Evolutionary conservation across 441 rosid genomes (phyloP), one percentile per base, ranked within the genome.

Genomic region (Melastoma candidum): DNA sequence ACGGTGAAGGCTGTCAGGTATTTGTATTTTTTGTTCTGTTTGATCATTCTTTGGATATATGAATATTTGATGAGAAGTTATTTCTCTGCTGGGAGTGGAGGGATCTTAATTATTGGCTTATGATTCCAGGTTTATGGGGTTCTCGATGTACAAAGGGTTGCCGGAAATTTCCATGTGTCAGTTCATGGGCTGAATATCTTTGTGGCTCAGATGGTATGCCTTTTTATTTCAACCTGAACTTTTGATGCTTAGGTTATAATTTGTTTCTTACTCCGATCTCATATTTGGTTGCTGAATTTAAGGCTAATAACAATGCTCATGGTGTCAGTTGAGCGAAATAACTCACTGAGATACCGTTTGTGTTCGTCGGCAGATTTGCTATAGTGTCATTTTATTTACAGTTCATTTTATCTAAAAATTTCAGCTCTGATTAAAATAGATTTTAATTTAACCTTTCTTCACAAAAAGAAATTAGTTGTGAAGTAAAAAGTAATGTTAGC

Each of bases 1-100:
- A 83, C 60, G 93, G 83, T 65, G 97, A 93, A 83, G 99, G 97
- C 73, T 93, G 99, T 63, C 82, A 82, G 89, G 99, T 93, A 84
- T 51, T 49, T 44, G 50, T 26, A 59, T 9, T 60, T 53, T 3
- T 14, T 17, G 22, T 29, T 14, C 46, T 68, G 52, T 55, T 63
- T 60, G 45, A n/a, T 13, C 8, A 44, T 36, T 51, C 10, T 39
- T 44, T 58, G 41, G 7, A 17, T 36, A 11, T 11, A 51, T 17
- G 48, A 9, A 26, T 49, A 43, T 11, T 41, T 17, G 22, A 9
- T 54, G 26, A 12, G 39, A 26, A 53, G 53, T 45, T 54, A 27
- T 47, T 49, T 58, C 56, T 1, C 44, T 47, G 11, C 44, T 39
- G 7, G 53, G 36, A 27, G 48, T 26, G 48, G 12, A 29, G 48